These are phyloP conservation scores for Stylosanthes scabra DNA, from an alignment of 331 rosid genomes.

Conservation along the genomic window DNA sequence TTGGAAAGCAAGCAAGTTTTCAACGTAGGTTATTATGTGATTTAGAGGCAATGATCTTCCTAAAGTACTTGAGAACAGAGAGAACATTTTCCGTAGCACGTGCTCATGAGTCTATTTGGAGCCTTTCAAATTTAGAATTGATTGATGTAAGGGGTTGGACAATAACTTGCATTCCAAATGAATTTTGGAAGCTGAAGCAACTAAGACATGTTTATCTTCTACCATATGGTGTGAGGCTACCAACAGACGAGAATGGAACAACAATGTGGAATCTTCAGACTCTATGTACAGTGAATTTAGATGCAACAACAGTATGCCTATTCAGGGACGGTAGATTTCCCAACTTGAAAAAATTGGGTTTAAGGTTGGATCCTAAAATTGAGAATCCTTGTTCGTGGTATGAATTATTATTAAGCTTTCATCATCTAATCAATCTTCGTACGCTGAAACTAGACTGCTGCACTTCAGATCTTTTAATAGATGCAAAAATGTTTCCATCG, in stretches of 20 bases:
- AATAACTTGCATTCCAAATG: no score
- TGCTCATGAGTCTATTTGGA: neutral
- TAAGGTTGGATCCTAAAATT: neutral
- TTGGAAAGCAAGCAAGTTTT: no score
- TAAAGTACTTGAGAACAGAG: neutral
- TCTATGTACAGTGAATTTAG: neutral
- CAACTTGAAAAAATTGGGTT: neutral
- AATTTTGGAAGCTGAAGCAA: neutral
- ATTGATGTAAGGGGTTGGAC: neutral
- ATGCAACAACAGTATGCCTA: neutral
- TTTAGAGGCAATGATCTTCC: neutral
- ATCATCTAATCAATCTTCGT: neutral
- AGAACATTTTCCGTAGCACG: rapidly evolving
- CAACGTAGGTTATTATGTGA: rapidly evolving
- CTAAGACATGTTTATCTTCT: neutral
- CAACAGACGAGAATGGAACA: neutral
- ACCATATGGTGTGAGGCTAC: neutral
- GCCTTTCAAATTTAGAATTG: neutral
- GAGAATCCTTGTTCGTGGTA: neutral
- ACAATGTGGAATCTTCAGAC: neutral
- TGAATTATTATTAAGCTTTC: neutral
- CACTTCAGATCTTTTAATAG: neutral
- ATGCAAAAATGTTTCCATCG: neutral
- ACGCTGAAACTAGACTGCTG: neutral
- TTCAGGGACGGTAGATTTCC: neutral